Evolutionary conservation across 1,139 yeast genomes (phyloP).

Genomic region (Geotrichum bryndzae): DNA sequence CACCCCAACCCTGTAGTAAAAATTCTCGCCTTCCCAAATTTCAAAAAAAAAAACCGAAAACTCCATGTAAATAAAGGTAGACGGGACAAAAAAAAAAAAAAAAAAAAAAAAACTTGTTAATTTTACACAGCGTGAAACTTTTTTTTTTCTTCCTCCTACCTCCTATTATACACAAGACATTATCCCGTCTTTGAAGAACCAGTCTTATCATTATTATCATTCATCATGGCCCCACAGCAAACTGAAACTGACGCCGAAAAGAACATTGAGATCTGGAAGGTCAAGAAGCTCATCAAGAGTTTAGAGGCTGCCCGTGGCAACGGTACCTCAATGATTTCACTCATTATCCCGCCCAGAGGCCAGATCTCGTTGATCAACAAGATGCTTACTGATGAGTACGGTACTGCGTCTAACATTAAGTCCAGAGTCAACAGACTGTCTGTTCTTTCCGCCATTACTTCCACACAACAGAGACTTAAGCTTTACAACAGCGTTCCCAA

Average conservation of each 20-base stretch:
- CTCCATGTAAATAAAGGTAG: not conserved
- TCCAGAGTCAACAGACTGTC: slow-evolving; percentile 95
- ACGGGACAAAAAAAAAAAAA: not conserved
- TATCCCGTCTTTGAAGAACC: not conserved
- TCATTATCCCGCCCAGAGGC: slow-evolving; percentile 88
- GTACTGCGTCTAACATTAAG: slow-evolving; percentile 96
- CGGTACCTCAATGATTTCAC: slow-evolving; percentile 97
- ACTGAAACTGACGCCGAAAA: slow-evolving; percentile 67
- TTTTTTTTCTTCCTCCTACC: not conserved
- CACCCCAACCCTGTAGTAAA: not conserved
- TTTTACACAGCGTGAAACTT: not conserved
- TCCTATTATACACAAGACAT: not conserved
- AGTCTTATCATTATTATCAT: not conserved
- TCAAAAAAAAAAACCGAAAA: not conserved
- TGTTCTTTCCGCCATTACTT: slow-evolving; percentile 91
- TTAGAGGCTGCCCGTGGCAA: slow-evolving; percentile 91
- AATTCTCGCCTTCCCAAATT: not conserved
- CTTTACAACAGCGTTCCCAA: slow-evolving; percentile 84
- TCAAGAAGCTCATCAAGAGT: slow-evolving; percentile 67
- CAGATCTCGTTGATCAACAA: slow-evolving; percentile 84
- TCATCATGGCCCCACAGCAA: slow-evolving; percentile 28
- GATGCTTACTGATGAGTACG: slow-evolving; percentile 96
- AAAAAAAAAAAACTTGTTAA: not conserved
- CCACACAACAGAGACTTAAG: slow-evolving; percentile 94
- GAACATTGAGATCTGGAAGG: slow-evolving; percentile 98